Base-by-base conservation (phyloP, 441 rosid species). In the Gossypium trilobum region DNA sequence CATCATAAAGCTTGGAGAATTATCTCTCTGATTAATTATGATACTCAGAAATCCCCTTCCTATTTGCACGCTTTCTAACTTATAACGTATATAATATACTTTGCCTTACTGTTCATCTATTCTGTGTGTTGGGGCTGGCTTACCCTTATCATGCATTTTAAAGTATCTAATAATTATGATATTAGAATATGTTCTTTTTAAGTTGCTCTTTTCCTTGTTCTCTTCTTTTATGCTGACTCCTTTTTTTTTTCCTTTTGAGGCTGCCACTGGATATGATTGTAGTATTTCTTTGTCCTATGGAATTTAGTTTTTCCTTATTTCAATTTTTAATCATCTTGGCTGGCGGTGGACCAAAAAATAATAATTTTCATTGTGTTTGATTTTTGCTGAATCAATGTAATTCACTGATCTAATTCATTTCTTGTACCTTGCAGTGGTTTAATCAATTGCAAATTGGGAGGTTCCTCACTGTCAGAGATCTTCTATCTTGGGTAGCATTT, bases 391-490 rank as follows among this genome's bases (percentile, higher is more conserved):
- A 65, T 31, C 19, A 54, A n/a, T 74, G 59, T 78, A 59, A 73
- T 50, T 78, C 31, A 73, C 74, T 31, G 69, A 64, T 44, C 27
- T 68, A 71, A 27, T 54, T 59, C 66, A 50, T 79, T 70, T 77
- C 33, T 36, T 68, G 4, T 77, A 65, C 50, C 36, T 74, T 88
- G 62, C 91, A 93, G 98, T 93, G 95, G 95, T 91, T 93, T 77
- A 90, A 90, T 80, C 78, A 82, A 79, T 84, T 88, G 84, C 88
- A 86, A 78, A 78, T 83, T n/a, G 99, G 90, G 79, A 93, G 96
- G 79, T 75, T 68, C 58, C 97, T 95, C 65, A 93, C 99, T 52
- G 90, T 95, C 74, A 89, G 99, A 85, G 99, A 95, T 86, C 95
- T 95, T 68, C 83, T 95, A 61, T 87, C 99, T 69, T 95, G 99